These are phyloP conservation scores for Thuja plicata DNA, from an alignment of 83 land plant species.

Conservation along the genomic window DNA sequence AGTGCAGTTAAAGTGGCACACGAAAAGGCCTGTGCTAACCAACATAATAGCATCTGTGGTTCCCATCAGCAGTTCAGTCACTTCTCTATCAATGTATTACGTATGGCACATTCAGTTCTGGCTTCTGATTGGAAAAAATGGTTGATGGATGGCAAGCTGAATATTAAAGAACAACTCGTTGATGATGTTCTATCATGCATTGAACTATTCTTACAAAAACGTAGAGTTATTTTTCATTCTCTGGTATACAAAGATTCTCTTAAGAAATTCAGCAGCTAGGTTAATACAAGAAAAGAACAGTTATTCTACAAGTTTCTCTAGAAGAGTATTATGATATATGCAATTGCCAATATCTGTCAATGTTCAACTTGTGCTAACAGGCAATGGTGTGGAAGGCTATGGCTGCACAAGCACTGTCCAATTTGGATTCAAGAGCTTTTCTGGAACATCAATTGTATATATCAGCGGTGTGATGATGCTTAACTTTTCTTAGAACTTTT, in stretches of 20 bases:
- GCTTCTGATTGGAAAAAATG: conserved; percentile 13
- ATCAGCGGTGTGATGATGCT: background rate
- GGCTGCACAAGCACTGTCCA: conserved; percentile 9
- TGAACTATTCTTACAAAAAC: conserved; percentile 8
- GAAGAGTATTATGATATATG: background rate
- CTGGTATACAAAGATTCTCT: background rate
- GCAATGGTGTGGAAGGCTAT: conserved; percentile 7
- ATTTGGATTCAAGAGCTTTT: conserved; percentile 11
- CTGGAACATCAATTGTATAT: conserved; percentile 10
- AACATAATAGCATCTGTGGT: conserved; percentile 7
- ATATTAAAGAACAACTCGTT: background rate
- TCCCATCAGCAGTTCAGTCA: conserved; percentile 9
- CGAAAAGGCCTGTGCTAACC: background rate
- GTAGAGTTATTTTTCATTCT: conserved; percentile 9
- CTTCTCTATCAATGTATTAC: conserved; percentile 9
- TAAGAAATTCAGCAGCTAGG: background rate
- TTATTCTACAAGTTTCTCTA: background rate
- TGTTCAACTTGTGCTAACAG: background rate
- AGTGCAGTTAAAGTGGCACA: conserved; percentile 8
- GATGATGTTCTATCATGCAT: background rate
- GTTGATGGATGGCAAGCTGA: background rate
- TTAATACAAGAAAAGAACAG: background rate
- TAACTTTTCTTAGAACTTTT: background rate
- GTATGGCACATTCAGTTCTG: conserved; percentile 12
- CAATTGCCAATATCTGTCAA: background rate